Base-by-base conservation (phyloP, 2,329 filamentous ascomycete genomes). In the Aspergillus costaricaensis region DNA sequence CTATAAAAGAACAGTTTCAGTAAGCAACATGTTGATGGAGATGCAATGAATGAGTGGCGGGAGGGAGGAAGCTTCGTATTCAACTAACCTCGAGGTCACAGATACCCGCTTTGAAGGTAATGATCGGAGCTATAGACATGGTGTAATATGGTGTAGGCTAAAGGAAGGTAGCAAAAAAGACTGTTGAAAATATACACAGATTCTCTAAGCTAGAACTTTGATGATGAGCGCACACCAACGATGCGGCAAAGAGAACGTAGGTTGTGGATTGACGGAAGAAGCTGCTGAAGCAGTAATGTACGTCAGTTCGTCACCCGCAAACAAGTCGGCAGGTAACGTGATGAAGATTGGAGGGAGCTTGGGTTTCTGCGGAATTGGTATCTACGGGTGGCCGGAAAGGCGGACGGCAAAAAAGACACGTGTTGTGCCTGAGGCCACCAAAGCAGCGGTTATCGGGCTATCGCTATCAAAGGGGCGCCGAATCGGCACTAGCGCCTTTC, bases 81-180 rank as follows among this genome's bases (percentile, higher is more conserved):
- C 60, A 36, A 83, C 89, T 74, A 81, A 96, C 92, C 76, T 93
- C 88, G 62, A 94, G 76, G 56, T 95, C 88, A 80, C 94, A 98
- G 76, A 86, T 86, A 77, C 94, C 94, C 66, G 94, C 94, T 84
- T 96, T 97, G 85, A 98, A 98, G 15, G 92, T 96, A 76, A 98
- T 93, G 73, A 96, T 85, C 32, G 94, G 92, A 68, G 84, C 77
- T 78, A 91, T 88, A 64, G 93, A 91, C 92, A 96, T 97, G 65
- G 62, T 81, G 68, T 55, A 62, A 51, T 30, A 48, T 30, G 19
- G 44, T 32, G 25, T 17, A 48, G 25, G 48, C 4, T 15, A 48
- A 58, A 59, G 27, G 30, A 55, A 48, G 62, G 48, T 36, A 36
- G 30, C 30, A 36, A 36, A 58, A 8, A 30, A 19, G 47, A 12